These are phyloP conservation scores for Ceriops tagal DNA, from an alignment of 345 rosid genomes.

Conservation along the genomic window DNA sequence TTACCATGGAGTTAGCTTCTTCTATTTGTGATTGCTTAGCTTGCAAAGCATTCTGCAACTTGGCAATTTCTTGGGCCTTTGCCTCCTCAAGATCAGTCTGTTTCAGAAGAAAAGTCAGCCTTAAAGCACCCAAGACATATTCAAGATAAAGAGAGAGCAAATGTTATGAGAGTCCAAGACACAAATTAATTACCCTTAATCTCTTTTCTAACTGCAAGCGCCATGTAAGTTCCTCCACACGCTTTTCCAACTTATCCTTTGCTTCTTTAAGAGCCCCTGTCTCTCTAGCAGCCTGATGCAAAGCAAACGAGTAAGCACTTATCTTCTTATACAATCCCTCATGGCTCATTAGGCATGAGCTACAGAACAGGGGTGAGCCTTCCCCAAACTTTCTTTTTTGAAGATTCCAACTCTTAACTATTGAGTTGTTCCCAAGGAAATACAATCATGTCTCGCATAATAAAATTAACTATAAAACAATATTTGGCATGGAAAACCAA, in stretches of 20 bases:
- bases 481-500: slow-evolving; percentile 12
- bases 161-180: not conserved
- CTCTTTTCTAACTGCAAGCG: slow-evolving; percentile 71
- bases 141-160: slow-evolving; percentile 13
- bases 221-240: slow-evolving; percentile 71
- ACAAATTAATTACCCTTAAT: slow-evolving; percentile 43
- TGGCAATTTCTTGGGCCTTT: slow-evolving; percentile 50
- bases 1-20: slow-evolving; percentile 46
- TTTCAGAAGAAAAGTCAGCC: slow-evolving; percentile 4
- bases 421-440: too few relatives aligned
- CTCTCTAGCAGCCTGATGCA: slow-evolving; percentile 60
- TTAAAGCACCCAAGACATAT: not conserved
- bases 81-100: slow-evolving; percentile 66
- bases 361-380: too few relatives aligned
- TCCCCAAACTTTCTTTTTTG: too few relatives aligned
- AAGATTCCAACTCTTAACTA: too few relatives aligned
- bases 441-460: not conserved
- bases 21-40: slow-evolving; percentile 57
- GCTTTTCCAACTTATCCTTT: slow-evolving; percentile 69
- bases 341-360: too few relatives aligned
- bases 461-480: not conserved
- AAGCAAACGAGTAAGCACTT: not conserved
- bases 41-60: slow-evolving; percentile 46
- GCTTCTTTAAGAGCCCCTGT: slow-evolving; percentile 79
- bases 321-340: not conserved